Evolutionary conservation across 2,329 filamentous ascomycete species (phyloP).

Genomic region (Phialocephala subalpina): DNA sequence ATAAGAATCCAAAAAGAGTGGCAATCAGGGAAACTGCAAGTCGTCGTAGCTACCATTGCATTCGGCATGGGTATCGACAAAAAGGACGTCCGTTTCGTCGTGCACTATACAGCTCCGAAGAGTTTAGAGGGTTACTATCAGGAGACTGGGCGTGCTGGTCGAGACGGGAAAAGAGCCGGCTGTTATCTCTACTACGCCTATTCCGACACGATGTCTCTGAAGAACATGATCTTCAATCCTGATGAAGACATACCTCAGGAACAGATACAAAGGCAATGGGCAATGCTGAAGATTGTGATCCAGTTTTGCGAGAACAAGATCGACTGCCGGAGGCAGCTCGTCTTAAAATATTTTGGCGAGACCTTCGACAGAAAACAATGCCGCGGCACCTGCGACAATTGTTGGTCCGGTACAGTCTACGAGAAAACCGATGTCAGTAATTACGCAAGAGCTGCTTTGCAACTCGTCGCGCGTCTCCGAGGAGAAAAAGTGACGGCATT

Average conservation of each 20-base stretch:
- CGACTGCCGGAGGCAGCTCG: conserved; percentile 87
- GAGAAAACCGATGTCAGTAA: conserved; percentile 78
- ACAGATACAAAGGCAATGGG: conserved; percentile 83
- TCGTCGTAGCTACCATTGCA: conserved; percentile 97
- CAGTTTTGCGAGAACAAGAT: conserved; percentile 89
- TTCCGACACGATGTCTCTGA: conserved; percentile 75
- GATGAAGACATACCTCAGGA: conserved; percentile 69
- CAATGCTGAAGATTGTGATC: conserved; percentile 86
- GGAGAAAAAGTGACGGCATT: conserved; percentile 72
- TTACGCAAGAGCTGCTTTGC: conserved; percentile 75
- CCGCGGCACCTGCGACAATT: conserved; percentile 85
- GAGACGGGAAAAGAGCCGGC: conserved; percentile 85
- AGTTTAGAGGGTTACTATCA: conserved; percentile 98
- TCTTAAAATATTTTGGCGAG: conserved; percentile 95
- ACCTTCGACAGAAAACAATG: conserved; percentile 78
- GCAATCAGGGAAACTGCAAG: conserved; percentile 81
- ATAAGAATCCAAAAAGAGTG: conserved; percentile 77
- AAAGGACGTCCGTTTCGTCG: conserved; percentile 92
- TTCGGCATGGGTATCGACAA: conserved; percentile 99
- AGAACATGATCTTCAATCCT: conserved; percentile 83
- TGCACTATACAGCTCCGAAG: conserved; percentile 92
- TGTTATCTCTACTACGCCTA: conserved; percentile 93
- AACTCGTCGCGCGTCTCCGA: conserved; percentile 67
- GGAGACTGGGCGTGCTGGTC: conserved; percentile 92
- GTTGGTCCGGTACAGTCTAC: conserved; percentile 75